Base-by-base conservation (phyloP, 1,284 basidiomycete genomes). In the Hymenochaete sp. region DNA sequence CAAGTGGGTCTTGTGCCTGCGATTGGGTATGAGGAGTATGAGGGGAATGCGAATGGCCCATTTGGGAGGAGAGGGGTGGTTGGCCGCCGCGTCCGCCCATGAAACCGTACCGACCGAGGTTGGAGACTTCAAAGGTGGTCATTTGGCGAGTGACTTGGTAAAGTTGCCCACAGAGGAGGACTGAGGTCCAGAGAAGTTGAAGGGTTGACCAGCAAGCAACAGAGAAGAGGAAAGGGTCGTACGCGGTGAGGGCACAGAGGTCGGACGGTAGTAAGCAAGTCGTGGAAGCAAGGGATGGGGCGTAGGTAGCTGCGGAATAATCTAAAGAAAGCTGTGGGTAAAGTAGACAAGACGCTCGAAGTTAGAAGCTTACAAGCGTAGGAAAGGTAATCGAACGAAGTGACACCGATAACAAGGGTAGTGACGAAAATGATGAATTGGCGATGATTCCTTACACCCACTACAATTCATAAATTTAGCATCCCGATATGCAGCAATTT, bases 91-190 rank as follows among this genome's bases (percentile, higher is more conserved):
- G 80, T 0, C 93, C 93, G 38, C 95, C 96, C 92, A 98, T 97
- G 68, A 82, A 98, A 2, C 96, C 95, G 58, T 85, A 97, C 40
- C 95, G 75, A 0, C 93, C 92, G 2, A 98, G 77, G 59, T 98
- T 98, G 48, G 82, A 86, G 4, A 98, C 89, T 60, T 99, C 95
- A 47, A 96, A 75, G 0, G 95, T 97, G 1, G 95, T 99, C 79
- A 98, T 90, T 60, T 98, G 95, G 14, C 86, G 75, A 7, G 82
- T 76, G 44, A 98, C 78, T 65, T 98, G 95, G 86, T 89, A 96
- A 31, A 83, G 69, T 57, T 98, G 96, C 4, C 82, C 82, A 28
- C 72, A 72, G 41, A 95, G 78, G 37, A 99, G 80, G 45, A 98
- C 75, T 33, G 77, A 64, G 0, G 95, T 98, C 95, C 96, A 99